phyloP scores from a whole-genome alignment of 345 rosid species.

The Turnera subulata region DNA sequence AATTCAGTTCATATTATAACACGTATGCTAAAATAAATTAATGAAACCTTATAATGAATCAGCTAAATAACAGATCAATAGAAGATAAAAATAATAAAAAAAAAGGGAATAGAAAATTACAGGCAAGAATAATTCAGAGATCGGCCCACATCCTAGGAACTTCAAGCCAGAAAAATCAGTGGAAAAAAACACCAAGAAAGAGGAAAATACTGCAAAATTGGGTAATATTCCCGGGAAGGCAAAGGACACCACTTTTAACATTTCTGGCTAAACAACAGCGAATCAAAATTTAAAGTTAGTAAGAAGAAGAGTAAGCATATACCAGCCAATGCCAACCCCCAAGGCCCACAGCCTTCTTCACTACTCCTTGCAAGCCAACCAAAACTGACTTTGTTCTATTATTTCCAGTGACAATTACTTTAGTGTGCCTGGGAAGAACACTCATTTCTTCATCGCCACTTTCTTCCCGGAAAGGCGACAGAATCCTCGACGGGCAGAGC shows the following conservation, averaged over 20 bases:
- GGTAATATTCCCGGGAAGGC: not conserved
- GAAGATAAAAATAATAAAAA: no score
- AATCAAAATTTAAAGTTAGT: not conserved
- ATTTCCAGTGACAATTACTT: constrained; percentile 66
- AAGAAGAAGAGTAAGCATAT: constrained; percentile 7
- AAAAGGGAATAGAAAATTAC: no score
- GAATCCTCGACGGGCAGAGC: constrained; percentile 39
- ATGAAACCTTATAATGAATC: no score
- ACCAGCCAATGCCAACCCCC: constrained; percentile 93
- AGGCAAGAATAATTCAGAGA: no score
- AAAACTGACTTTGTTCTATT: constrained; percentile 65
- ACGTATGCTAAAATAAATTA: no score
- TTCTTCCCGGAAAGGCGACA: constrained; percentile 53
- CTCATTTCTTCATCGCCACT: constrained; percentile 67
- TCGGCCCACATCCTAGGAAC: no score
- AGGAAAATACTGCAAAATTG: not conserved
- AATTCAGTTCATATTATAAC: no score
- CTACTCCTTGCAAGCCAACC: constrained; percentile 70
- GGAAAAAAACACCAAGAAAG: not conserved
- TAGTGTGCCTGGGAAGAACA: constrained; percentile 69
- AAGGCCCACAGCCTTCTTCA: constrained; percentile 72
- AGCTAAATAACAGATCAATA: no score
- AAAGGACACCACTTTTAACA: not conserved
- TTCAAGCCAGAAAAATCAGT: no score
- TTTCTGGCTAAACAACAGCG: not conserved